phyloP scores from a whole-genome alignment of 495 filamentous ascomycete genomes.

The Aspergillus incahuasiensis region DNA sequence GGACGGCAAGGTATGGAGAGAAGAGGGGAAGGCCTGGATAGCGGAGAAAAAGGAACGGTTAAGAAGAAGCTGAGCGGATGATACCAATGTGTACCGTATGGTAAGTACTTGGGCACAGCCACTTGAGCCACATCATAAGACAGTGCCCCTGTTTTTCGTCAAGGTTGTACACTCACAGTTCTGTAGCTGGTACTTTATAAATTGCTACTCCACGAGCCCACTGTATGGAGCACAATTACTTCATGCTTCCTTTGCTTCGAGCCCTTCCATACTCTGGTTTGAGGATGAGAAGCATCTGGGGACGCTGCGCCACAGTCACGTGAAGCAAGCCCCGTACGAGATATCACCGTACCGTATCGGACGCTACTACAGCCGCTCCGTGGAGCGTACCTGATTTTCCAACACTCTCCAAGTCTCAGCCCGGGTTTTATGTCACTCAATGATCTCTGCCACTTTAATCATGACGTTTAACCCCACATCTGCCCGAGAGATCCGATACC shows the following conservation, averaged over 20 bases:
- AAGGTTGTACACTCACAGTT: neutral
- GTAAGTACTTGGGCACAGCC: neutral
- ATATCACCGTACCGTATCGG: neutral
- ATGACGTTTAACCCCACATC: conserved; percentile 1
- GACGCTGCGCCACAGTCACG: neutral
- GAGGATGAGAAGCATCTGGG: neutral
- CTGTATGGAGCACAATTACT: neutral
- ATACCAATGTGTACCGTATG: neutral
- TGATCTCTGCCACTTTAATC: neutral
- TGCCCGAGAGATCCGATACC: neutral
- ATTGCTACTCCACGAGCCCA: neutral
- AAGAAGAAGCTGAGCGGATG: neutral
- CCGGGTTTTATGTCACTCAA: neutral
- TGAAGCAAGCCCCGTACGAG: neutral
- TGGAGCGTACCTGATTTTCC: conserved; percentile 2
- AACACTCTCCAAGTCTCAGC: neutral
- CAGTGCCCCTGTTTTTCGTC: neutral
- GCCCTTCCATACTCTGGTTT: neutral
- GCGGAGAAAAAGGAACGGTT: neutral
- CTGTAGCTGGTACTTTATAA: neutral
- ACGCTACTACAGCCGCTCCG: neutral
- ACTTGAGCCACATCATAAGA: neutral
- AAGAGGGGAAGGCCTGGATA: conserved; percentile 4
- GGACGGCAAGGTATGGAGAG: neutral
- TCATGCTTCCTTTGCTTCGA: neutral